Evolutionary conservation across 2,329 filamentous ascomycete genomes (phyloP), one percentile per base, ranked within the genome.

Genomic region (Microdochium trichocladiopsis): DNA sequence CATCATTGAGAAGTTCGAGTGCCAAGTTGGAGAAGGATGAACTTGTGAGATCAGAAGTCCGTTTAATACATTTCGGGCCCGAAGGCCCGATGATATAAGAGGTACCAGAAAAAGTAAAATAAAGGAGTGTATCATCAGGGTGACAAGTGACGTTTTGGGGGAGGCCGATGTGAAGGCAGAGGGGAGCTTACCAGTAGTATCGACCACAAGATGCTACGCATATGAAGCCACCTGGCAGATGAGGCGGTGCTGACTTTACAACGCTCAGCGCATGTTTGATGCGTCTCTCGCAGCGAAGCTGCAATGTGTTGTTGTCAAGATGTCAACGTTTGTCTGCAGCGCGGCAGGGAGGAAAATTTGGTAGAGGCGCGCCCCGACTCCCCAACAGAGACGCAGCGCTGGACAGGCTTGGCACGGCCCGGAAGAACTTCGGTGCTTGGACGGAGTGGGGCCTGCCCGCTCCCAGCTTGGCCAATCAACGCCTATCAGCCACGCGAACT

Each of bases 21-120:
- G 49, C 24, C 48, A 52, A 25, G 33, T 23, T 25, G 49, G 5
- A 25, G 28, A 36, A 54, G 21, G 31, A n/a, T n/a, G n/a, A 25
- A 55, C 51, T 48, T 41, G 54, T 56, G 59, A 60, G 54, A 64
- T 92, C 88, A 92, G 88, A 91, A 90, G 88, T 90, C 86, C 86
- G 76, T 75, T 87, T 77, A 82, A 88, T 89, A 90, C 88, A 92
- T 66, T 88, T 72, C 84, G 78, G 74, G 67, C 73, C 76, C 66
- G 69, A 75, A 74, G 67, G 66, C 78, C 77, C 84, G 62, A 65
- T 94, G 86, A 89, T 83, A 90, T 90, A 94, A 95, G 91, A 95
- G 91, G 90, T 95, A 91, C 90, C 90, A 95, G 89, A 95, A 92
- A 87, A 77, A 75, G 76, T 73, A 72, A 73, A 72, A 69, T 63